Percentiles rank a stretch among this genome's conserved stretches.
phyloP scores from a whole-genome alignment of 2,329 filamentous ascomycete species.

The Microascus cirrosus region DNA sequence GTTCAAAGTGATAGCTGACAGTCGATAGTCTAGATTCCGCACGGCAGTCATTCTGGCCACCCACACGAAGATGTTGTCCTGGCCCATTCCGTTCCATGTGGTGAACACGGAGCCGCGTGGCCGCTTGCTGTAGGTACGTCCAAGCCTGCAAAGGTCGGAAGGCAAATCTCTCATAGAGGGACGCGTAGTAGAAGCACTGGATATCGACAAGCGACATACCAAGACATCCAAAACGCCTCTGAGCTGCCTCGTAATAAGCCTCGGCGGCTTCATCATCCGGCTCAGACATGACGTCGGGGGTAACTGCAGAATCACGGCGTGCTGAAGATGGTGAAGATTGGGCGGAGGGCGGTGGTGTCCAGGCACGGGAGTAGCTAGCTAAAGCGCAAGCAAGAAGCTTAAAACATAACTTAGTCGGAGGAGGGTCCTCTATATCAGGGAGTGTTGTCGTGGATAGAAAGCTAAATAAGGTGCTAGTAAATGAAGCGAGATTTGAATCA shows the following conservation, averaged over 20 bases:
- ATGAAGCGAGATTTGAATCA: too few relatives aligned
- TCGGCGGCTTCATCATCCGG: conserved; percentile 8
- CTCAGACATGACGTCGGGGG: neutral
- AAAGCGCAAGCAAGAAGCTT: conserved; percentile 5
- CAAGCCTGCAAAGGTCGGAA: conserved; percentile 12
- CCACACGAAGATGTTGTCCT: neutral
- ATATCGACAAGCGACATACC: conserved; percentile 12
- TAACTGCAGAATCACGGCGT: neutral
- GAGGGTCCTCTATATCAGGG: neutral
- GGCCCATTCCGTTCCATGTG: neutral
- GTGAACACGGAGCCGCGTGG: conserved; percentile 4
- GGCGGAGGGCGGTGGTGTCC: neutral
- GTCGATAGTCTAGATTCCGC: neutral
- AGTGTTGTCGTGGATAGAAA: neutral
- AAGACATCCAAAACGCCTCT: conserved; percentile 11
- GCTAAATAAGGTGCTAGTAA: too few relatives aligned
- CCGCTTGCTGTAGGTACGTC: conserved; percentile 13
- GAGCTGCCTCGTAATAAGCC: conserved; percentile 12
- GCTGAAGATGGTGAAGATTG: neutral
- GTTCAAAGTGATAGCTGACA: conserved; percentile 8
- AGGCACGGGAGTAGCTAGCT: conserved; percentile 2
- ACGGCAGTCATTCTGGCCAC: neutral
- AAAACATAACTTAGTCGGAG: neutral
- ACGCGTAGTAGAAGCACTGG: conserved; percentile 13
- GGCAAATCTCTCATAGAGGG: conserved; percentile 12